A percentile compares a stretch with the other conserved stretches of the same genome.
phyloP scores from a whole-genome alignment of 306 rosid species.

The Pyrus pyrifolia region DNA sequence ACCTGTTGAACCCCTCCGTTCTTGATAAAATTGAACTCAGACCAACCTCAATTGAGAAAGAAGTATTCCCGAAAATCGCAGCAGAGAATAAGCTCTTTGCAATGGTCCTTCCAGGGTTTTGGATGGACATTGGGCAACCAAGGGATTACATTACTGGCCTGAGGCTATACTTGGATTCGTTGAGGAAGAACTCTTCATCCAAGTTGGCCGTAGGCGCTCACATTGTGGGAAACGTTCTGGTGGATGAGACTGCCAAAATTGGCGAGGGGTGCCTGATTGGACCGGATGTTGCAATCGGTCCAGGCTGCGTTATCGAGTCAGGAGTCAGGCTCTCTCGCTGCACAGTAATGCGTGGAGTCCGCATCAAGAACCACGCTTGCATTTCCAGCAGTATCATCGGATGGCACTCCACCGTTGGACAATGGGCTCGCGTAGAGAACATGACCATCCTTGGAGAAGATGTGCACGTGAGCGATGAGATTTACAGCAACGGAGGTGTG shows the following conservation, averaged over 20 bases:
- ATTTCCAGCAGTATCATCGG: conserved; percentile 90
- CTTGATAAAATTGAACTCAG: conserved; percentile 78
- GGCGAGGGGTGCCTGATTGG: conserved; percentile 98
- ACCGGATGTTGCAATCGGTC: conserved; percentile 97
- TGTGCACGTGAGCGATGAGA: conserved; percentile 84
- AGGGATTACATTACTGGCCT: conserved; percentile 90
- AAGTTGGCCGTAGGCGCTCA: conserved; percentile 69
- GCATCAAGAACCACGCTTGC: conserved; percentile 84
- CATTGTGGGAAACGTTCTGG: conserved; percentile 86
- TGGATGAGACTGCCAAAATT: conserved; percentile 76
- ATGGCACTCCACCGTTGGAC: conserved; percentile 97
- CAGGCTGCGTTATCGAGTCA: conserved; percentile 76
- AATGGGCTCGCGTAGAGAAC: conserved; percentile 96
- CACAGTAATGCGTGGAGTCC: conserved; percentile 86
- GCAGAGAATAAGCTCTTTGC: conserved; percentile 77
- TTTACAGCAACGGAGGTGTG: conserved; percentile 92
- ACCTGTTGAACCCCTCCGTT: conserved; percentile 80
- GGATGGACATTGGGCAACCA: conserved; percentile 99
- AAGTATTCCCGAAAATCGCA: conserved; percentile 88
- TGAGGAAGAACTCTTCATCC: conserved; percentile 67
- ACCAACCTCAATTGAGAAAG: conserved; percentile 99
- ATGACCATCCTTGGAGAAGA: conserved; percentile 98
- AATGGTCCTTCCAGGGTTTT: conserved; percentile 98
- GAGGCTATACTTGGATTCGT: conserved; percentile 71
- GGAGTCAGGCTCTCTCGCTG: conserved; percentile 96